phyloP scores from a whole-genome alignment of 2,329 filamentous ascomycete genomes.

The Ophiocordyceps camponoti-saundersi region DNA sequence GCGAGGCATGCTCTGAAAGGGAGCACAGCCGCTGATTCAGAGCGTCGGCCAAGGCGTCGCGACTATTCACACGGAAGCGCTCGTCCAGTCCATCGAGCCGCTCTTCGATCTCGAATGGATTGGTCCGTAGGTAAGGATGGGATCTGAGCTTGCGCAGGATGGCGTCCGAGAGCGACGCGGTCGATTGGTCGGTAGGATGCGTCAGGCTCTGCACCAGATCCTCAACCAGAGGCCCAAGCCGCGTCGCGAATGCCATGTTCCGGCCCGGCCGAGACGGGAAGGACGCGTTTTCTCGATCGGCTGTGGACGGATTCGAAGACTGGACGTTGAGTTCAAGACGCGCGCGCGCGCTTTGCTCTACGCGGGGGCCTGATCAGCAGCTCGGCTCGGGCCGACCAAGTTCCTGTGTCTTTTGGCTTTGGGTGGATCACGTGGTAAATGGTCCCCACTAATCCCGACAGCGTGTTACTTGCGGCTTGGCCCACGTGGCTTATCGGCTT shows the following conservation, averaged over 20 bases:
- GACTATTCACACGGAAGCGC: constrained; percentile 65
- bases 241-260: constrained; percentile 56
- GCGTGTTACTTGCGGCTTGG: too few relatives aligned
- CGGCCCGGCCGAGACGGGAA: not conserved
- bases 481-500: too few relatives aligned
- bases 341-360: too few relatives aligned
- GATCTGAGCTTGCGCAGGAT: constrained; percentile 33
- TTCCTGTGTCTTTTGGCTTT: too few relatives aligned
- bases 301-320: not conserved
- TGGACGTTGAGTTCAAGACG: too few relatives aligned
- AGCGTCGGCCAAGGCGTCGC: constrained; percentile 63
- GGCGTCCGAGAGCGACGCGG: constrained; percentile 28
- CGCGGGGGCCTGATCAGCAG: too few relatives aligned
- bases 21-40: constrained; percentile 46
- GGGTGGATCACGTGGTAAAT: too few relatives aligned
- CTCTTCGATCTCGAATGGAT: constrained; percentile 56
- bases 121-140: constrained; percentile 45
- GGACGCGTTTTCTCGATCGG: not conserved
- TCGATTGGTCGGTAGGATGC: constrained; percentile 34
- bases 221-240: constrained; percentile 46
- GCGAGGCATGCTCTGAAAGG: constrained; percentile 21
- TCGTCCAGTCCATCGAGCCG: constrained; percentile 61
- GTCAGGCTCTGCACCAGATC: constrained; percentile 53
- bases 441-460: too few relatives aligned
- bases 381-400: too few relatives aligned